Conservation (phyloP, 371 early-diverging fungal genomes). For the Phascolomyces articulosus region DNA sequence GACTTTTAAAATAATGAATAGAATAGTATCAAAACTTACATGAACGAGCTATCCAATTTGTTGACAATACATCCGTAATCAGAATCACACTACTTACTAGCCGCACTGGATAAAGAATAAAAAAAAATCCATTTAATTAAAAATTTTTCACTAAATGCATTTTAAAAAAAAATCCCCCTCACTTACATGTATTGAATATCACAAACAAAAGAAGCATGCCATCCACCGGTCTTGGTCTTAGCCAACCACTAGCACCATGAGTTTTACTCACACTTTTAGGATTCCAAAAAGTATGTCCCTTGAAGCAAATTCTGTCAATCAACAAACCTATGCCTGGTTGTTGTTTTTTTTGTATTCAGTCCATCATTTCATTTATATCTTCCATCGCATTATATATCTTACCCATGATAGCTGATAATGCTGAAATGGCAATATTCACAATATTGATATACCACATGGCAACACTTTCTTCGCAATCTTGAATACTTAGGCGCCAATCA, state of each 20-base stretch:
- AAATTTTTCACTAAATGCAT: too few species aligned
- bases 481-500: slow-evolving; percentile 35
- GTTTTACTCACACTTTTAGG: too few species aligned
- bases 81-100: slow-evolving; percentile 17
- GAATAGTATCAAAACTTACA: slow-evolving; percentile 9
- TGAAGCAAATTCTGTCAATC: slow-evolving; percentile 16
- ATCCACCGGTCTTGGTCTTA: slow-evolving; percentile 29
- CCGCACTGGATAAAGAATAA: slow-evolving; percentile 17
- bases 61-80: slow-evolving; percentile 14
- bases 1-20: too few species aligned
- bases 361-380: too few species aligned
- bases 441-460: slow-evolving; percentile 24
- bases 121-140: too few species aligned
- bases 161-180: too few species aligned
- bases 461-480: slow-evolving; percentile 21
- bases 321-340: slow-evolving; percentile 17
- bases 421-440: slow-evolving; percentile 27
- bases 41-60: slow-evolving; percentile 2
- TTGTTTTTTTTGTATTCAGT: background rate
- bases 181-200: slow-evolving; percentile 25
- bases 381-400: too few species aligned
- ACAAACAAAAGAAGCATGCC: slow-evolving; percentile 22
- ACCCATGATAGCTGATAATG: slow-evolving; percentile 23
- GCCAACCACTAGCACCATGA: slow-evolving; percentile 9
- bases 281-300: slow-evolving; percentile 20